These are phyloP conservation scores for Trichoderma breve DNA, from an alignment of 2,329 filamentous ascomycete genomes.

Conservation along the genomic window DNA sequence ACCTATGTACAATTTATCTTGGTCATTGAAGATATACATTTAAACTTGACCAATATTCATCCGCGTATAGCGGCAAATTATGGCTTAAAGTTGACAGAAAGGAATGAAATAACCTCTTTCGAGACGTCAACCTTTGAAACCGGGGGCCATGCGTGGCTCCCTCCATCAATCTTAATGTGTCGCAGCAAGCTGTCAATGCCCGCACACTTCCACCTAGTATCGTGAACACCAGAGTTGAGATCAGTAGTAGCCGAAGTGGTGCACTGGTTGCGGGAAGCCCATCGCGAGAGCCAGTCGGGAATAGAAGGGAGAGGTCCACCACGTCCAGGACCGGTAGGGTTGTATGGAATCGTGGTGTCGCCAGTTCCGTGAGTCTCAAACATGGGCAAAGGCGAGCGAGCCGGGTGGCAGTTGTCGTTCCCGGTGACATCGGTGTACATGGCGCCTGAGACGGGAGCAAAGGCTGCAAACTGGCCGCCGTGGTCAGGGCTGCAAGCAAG, in stretches of 20 bases:
- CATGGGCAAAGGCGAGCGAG: slow-evolving; percentile 45
- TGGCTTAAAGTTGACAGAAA: not conserved
- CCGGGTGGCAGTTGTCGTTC: slow-evolving; percentile 33
- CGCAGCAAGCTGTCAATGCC: slow-evolving; percentile 21
- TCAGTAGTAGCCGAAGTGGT: not conserved
- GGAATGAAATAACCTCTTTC: not conserved
- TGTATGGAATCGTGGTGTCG: slow-evolving; percentile 47
- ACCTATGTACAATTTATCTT: not conserved
- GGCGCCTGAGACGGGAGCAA: slow-evolving; percentile 42
- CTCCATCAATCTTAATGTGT: slow-evolving; percentile 25
- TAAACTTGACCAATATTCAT: not conserved
- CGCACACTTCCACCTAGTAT: slow-evolving; percentile 22
- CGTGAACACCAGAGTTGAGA: slow-evolving; percentile 19
- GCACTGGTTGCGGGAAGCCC: slow-evolving; percentile 34
- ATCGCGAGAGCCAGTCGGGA: slow-evolving; percentile 38
- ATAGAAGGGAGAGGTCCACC: slow-evolving; percentile 46
- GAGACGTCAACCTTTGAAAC: slow-evolving; percentile 4
- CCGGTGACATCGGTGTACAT: slow-evolving; percentile 39
- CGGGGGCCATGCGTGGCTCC: slow-evolving; percentile 23
- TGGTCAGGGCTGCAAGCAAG: slow-evolving; percentile 41
- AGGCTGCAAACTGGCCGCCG: slow-evolving; percentile 40
- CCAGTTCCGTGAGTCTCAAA: slow-evolving; percentile 50
- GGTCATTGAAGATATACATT: not conserved
- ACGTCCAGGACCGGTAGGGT: slow-evolving; percentile 38
- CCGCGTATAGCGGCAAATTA: not conserved